A percentile compares a stretch with the other conserved stretches of the same genome.
Conservation (phyloP, 2,329 filamentous ascomycete species). For the Cladosporium sp. region DNA sequence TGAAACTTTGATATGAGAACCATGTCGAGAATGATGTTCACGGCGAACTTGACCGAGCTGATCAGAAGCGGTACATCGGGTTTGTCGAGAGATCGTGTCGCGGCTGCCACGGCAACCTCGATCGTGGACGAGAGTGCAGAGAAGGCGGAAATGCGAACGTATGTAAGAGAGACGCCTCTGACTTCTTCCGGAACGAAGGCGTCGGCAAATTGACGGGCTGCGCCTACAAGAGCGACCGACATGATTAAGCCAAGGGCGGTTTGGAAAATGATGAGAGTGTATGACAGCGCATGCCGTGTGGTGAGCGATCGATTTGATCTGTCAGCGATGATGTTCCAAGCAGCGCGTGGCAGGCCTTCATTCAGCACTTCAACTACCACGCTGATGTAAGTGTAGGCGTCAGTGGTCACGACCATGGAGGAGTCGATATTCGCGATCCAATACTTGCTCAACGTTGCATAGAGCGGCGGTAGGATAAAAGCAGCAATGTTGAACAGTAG, state of each 20-base stretch:
- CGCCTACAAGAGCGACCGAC: slow-evolving; percentile 55
- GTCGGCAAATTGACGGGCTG: slow-evolving; percentile 52
- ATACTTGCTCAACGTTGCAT: slow-evolving; percentile 63
- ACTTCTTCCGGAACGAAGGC: slow-evolving; percentile 61
- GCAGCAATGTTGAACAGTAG: slow-evolving; percentile 60
- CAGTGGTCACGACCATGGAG: slow-evolving; percentile 59
- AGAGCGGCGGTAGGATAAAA: slow-evolving; percentile 64
- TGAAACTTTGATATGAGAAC: slow-evolving; percentile 64
- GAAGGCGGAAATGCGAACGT: slow-evolving; percentile 63
- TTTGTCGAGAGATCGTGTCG: slow-evolving; percentile 62
- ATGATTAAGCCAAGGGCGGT: slow-evolving; percentile 54
- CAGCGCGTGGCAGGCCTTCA: slow-evolving; percentile 65
- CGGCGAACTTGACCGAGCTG: slow-evolving; percentile 57
- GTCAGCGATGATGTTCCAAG: slow-evolving; percentile 67
- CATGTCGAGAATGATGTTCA: slow-evolving; percentile 66
- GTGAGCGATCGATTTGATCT: slow-evolving; percentile 48
- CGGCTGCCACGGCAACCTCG: slow-evolving; percentile 58
- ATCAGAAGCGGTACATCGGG: slow-evolving; percentile 67
- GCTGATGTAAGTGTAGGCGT: slow-evolving; percentile 66
- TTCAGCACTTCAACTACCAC: slow-evolving; percentile 66
- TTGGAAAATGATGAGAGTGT: slow-evolving; percentile 57
- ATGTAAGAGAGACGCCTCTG: slow-evolving; percentile 54
- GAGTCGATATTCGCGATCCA: slow-evolving; percentile 68
- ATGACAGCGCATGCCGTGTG: slow-evolving; percentile 55
- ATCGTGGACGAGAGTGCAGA: slow-evolving; percentile 59